phyloP scores from a whole-genome alignment of 148 eudicot genomes.

The Vaccinium corymbosum region DNA sequence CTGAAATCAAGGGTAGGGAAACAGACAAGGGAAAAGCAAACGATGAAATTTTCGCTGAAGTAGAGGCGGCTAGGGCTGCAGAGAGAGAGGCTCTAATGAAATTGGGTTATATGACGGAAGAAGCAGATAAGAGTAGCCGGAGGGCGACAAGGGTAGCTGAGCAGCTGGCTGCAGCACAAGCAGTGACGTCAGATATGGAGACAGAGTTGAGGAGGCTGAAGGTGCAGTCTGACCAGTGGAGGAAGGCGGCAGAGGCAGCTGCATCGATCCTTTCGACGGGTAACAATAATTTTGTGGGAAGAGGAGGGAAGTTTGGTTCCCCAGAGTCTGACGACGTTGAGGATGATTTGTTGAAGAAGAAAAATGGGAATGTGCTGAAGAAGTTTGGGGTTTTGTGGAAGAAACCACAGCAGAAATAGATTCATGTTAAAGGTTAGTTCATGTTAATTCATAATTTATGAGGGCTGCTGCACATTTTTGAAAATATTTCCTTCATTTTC shows the following conservation, averaged over 20 bases:
- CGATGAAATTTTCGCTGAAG: conserved; percentile 27
- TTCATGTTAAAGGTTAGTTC: conserved; percentile 17
- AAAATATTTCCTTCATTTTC: background rate
- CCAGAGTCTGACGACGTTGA: conserved; percentile 55
- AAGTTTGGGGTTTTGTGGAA: conserved; percentile 88
- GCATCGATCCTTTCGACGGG: conserved; percentile 72
- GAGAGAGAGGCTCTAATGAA: conserved; percentile 52
- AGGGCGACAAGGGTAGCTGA: conserved; percentile 51
- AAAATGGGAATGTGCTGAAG: conserved; percentile 68
- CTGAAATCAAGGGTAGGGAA: conserved; percentile 41
- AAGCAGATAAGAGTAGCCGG: conserved; percentile 49
- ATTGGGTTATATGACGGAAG: conserved; percentile 50
- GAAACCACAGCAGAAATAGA: conserved; percentile 68
- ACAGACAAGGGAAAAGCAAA: conserved; percentile 20
- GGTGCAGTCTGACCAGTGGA: conserved; percentile 87
- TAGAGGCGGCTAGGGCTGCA: conserved; percentile 47
- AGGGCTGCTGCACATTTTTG: background rate
- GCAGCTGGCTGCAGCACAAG: conserved; percentile 63
- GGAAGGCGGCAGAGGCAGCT: conserved; percentile 97
- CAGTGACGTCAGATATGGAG: conserved; percentile 60
- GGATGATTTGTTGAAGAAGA: conserved; percentile 74
- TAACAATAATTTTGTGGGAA: conserved; percentile 52
- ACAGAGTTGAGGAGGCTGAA: conserved; percentile 74
- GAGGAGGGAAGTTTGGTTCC: conserved; percentile 51
- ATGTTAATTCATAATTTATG: background rate